Base-by-base conservation (phyloP, 805 yeast species). In the Barnettozyma sucrosica region DNA sequence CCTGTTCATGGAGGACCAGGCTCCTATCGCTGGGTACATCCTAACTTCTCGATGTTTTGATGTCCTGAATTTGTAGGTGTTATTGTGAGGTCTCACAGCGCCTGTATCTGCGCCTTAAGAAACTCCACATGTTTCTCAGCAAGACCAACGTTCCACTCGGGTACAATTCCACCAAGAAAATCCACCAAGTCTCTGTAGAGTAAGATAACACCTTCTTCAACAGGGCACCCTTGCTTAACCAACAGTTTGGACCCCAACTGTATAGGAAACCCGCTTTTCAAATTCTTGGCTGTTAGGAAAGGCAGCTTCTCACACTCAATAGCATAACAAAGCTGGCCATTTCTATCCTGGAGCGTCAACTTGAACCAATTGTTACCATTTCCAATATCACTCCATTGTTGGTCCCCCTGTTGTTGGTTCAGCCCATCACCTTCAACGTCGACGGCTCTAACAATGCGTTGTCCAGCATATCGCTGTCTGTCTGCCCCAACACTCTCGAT, bases 401-500 rank as follows among this genome's bases (percentile, higher is more conserved):
- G 32, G 13, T 26, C 37, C 3, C 28, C 38, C 11, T 42, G 36
- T 30, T 7, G 41, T 7, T 48, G 47, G 25, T 57, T 51, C 16
- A 54, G 23, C 13, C 13, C 63, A 19, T 64, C 67, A 20, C 64
- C 74, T 6, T 76, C 81, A 38, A 75, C 56, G 53, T 78, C 66
- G 3, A 83, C 74, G 25, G 77, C 75, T 19, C 79, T 65, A 26
- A 79, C 72, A 5, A 58, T 44, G 20, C 59, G 47, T 20, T 51
- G 55, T 3, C 58, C 49, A 3, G 54, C 54, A 28, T 38, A 55
- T 18, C 58, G 58, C 38, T 82, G 61, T 23, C 83, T 64, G 61
- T 83, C 92, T 2, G 77, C 80, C 14, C 77, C 76, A 3, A 77
- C 81, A n/a, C 69, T 72, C 51, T 76, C 79, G 2, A 81, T 79